Percentiles rank a stretch among this genome's conserved stretches.
phyloP scores from a whole-genome alignment of 805 yeast species.

The Tetrapisispora phaffii region DNA sequence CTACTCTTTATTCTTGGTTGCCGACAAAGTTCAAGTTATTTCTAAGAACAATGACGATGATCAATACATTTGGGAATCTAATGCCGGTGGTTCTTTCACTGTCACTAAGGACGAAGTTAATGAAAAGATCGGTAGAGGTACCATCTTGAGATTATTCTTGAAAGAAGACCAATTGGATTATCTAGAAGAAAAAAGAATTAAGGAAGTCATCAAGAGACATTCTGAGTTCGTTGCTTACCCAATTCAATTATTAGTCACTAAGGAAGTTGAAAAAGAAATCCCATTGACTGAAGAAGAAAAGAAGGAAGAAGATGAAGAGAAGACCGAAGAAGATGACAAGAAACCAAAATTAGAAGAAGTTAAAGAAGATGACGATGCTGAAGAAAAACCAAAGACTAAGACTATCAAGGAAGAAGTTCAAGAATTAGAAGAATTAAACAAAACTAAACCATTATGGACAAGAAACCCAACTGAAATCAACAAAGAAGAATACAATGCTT shows the following conservation, averaged over 20 bases:
- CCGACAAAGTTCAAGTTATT: slow-evolving; percentile 96
- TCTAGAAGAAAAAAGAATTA: slow-evolving; percentile 98
- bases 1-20: slow-evolving; percentile 98
- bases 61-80: slow-evolving; percentile 99
- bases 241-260: slow-evolving; percentile 93
- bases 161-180: slow-evolving; percentile 98
- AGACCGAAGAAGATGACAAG: slow-evolving; percentile 49
- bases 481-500: slow-evolving; percentile 97
- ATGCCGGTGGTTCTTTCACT: slow-evolving; percentile 99
- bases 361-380: slow-evolving; percentile 53
- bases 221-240: slow-evolving; percentile 99
- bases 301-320: slow-evolving; percentile 29
- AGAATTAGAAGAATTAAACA: slow-evolving; percentile 96
- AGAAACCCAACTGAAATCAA: slow-evolving; percentile 96
- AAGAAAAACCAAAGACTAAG: slow-evolving; percentile 69
- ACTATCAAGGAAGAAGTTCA: slow-evolving; percentile 86
- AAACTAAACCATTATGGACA: slow-evolving; percentile 98
- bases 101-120: slow-evolving; percentile 81
- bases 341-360: slow-evolving; percentile 61
- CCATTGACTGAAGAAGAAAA: slow-evolving; percentile 60
- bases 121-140: slow-evolving; percentile 89
- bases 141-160: slow-evolving; percentile 87
- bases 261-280: slow-evolving; percentile 97
- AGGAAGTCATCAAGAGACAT: slow-evolving; percentile 98
- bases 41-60: slow-evolving; percentile 98